phyloP scores from a whole-genome alignment of 202 grass and related monocot genomes.

The Tripidium arundinaceum region DNA sequence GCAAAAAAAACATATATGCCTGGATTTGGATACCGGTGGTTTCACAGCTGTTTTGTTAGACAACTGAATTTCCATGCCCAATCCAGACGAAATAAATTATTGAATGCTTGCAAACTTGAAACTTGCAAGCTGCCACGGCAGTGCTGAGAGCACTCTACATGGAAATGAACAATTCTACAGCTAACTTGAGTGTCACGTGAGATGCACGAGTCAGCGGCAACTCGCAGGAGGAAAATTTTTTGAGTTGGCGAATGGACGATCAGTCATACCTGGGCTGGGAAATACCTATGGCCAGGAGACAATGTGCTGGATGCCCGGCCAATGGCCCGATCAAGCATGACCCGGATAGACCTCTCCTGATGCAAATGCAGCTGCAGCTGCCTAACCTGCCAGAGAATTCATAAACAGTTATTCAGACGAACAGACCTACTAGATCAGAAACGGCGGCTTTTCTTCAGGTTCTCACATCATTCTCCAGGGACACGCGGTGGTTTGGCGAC shows the following conservation, averaged over 20 bases:
- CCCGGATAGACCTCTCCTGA: constrained; percentile 79
- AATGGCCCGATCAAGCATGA: constrained; percentile 83
- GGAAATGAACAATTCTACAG: not conserved
- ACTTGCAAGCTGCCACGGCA: not conserved
- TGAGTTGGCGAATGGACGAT: not conserved
- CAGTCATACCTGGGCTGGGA: constrained; percentile 63
- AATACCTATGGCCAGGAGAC: constrained; percentile 80
- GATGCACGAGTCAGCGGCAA: not conserved
- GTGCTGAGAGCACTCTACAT: not conserved
- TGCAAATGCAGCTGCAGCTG: constrained; percentile 83
- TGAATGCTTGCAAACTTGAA: not conserved
- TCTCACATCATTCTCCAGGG: constrained; percentile 81
- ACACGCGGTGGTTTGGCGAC: constrained; percentile 62
- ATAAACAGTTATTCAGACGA: not conserved
- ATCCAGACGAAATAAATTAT: not conserved
- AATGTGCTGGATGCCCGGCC: constrained; percentile 79
- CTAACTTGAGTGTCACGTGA: not conserved
- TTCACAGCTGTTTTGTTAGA: not conserved
- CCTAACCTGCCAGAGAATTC: constrained; percentile 53
- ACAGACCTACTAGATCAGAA: not conserved
- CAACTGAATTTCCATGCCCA: not conserved
- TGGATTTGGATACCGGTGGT: not conserved
- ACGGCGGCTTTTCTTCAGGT: not conserved
- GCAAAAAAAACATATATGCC: not conserved
- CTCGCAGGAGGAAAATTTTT: not conserved